Base-by-base conservation (phyloP, 73 alveolate genomes). In the Paramecium biaurelia region DNA sequence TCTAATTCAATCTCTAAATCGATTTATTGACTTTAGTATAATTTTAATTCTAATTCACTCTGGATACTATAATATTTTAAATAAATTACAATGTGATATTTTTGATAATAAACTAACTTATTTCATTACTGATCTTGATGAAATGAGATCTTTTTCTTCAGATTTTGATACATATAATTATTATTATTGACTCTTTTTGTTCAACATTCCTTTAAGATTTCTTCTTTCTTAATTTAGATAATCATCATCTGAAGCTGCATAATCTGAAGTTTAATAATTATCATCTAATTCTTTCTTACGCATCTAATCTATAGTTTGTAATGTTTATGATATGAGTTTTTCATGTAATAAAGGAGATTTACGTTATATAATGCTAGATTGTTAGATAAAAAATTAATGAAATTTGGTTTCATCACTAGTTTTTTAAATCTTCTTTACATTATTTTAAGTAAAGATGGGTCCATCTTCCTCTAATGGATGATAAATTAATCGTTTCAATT, bases 371-470 rank as follows among this genome's bases (percentile, higher is more conserved):
- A 30, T 70, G 7, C 53, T 70, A 10, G 85, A 70, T 70, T 70
- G 18, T 10, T 30, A 15, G 12, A 70, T 32, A 30, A 70, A 32
- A 70, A 10, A 70, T n/a, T 70, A 30, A 70, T 70, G 85, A 30
- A 30, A 70, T 37, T 70, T 70, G 9, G 57, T 70, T 70, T 70
- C 85, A 70, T 70, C 85, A 30, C 57, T 32, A n/a, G 85, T 70
- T 37, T 70, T 30, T 70, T 70, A 26, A 0, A 70, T 70, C 23
- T 26, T 70, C 11, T 30, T 70, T 2, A 70, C 53, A 32, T 30
- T 30, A 26, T 70, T 56, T 70, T 24, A 28, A 24, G 38, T 4
- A 8, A 18, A 7, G 14, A 58, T 14, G 0, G 76, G 76, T 28
- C 28, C 45, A 1, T 70, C 85, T 8, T 70, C 85, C 15, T 70